Base-by-base conservation (phyloP, 768 basidiomycete genomes). In the Phaeotremella skinneri region DNA sequence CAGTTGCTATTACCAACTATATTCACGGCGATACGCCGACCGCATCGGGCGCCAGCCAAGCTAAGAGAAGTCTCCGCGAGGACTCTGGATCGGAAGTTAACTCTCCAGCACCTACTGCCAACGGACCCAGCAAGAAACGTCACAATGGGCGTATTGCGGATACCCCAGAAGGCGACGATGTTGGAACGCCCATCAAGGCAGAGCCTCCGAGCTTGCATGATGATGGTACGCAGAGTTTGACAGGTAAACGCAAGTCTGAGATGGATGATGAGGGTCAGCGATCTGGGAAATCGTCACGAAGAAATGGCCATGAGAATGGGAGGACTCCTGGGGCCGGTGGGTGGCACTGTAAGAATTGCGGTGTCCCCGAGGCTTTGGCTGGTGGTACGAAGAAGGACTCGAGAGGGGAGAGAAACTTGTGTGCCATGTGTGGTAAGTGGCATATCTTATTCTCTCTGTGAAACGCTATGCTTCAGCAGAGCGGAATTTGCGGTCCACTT, bases 301-400 rank as follows among this genome's bases (percentile, higher is more conserved):
- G 51, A 29, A 47, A 20, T 43, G 13, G 49, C 31, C 42, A 49
- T 52, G 39, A 49, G 49, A 17, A 43, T 16, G 53, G 48, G 89
- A 0, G n/a, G n/a, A n/a, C n/a, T n/a, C n/a, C n/a, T n/a, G n/a
- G n/a, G n/a, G n/a, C n/a, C n/a, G n/a, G n/a, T 39, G 82, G 89
- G 3, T 96, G 92, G 92, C 90, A 91, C 78, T 97, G 92, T 73
- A 91, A 90, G 20, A 94, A 91, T 70, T 96, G 90, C 68, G 92
- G 92, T 4, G 89, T 89, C 72, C 92, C 92, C 0, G 91, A 90
- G 71, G 84, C 79, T 66, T 85, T 94, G 57, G 89, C 90, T 2
- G 80, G 91, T 42, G 91, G 91, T 2, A 80, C 90, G 61, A 81
- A 91, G 65, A 93, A 93, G 69, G 91, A 93, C 1, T 91, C 90